A percentile compares a stretch with the other conserved stretches of the same genome.
Evolutionary conservation across 2,329 filamentous ascomycete genomes (phyloP).

Genomic region (Dendrostoma leiphaemia): DNA sequence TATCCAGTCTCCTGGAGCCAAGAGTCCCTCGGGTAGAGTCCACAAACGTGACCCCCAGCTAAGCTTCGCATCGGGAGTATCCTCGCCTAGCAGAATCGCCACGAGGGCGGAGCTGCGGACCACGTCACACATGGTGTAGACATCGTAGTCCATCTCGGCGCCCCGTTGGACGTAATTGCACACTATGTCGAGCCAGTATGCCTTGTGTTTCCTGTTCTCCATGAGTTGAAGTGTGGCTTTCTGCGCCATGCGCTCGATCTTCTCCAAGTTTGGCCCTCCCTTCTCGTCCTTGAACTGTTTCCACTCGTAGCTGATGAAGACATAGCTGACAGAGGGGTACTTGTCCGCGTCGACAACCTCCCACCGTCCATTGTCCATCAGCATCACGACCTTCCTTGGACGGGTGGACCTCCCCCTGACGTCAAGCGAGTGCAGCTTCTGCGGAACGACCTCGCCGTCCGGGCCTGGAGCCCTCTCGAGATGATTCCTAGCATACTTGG

Average conservation of each 20-base stretch:
- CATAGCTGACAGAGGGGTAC: constrained; percentile 15
- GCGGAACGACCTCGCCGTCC: background rate
- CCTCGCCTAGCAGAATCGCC: constrained; percentile 21
- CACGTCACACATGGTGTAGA: constrained; percentile 26
- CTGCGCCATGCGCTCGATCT: constrained; percentile 19
- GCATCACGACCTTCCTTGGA: constrained; percentile 19
- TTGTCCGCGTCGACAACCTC: constrained; percentile 17
- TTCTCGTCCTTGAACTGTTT: constrained; percentile 11
- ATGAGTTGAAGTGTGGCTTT: constrained; percentile 12
- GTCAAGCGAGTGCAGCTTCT: constrained; percentile 1
- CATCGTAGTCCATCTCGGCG: constrained; percentile 19
- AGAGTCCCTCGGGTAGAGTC: constrained; percentile 25
- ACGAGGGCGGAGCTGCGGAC: constrained; percentile 21
- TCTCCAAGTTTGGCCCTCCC: background rate
- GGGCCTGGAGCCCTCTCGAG: constrained; percentile 22
- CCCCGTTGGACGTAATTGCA: constrained; percentile 14
- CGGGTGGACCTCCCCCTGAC: constrained; percentile 13
- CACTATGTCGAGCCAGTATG: constrained; percentile 21
- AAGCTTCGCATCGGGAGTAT: constrained; percentile 15
- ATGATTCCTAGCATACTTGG: constrained; percentile 25
- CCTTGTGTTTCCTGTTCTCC: constrained; percentile 1
- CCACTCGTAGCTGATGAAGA: constrained; percentile 22
- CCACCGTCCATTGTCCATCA: constrained; percentile 7
- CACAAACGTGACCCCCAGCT: constrained; percentile 25
- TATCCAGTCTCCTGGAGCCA: constrained; percentile 19